Evolutionary conservation across 306 rosid species (phyloP).

Genomic region (Vigna trinervia): DNA sequence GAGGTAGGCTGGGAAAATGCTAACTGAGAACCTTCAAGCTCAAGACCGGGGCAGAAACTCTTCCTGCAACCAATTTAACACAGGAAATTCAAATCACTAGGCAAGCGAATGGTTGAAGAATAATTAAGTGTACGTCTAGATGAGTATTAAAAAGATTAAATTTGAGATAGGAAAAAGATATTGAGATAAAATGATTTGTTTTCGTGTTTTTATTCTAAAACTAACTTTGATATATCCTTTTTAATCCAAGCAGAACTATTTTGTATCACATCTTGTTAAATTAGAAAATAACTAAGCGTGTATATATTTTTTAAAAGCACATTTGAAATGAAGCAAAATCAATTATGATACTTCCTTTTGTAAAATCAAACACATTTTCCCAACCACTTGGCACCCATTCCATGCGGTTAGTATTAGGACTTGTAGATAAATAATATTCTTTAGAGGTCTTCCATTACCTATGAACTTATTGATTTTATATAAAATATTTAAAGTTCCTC

Average conservation of each 20-base stretch:
- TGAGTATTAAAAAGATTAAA: not conserved
- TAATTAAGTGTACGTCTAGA: not conserved
- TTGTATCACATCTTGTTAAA: not conserved
- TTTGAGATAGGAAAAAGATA: not conserved
- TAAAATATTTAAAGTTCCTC: not conserved
- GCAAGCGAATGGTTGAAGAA: not conserved
- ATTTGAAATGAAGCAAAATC: not conserved
- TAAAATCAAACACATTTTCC: not conserved
- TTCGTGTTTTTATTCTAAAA: not conserved
- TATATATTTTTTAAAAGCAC: too few species aligned
- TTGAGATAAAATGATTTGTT: not conserved
- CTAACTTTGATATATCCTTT: not conserved
- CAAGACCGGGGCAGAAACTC: constrained; percentile 67
- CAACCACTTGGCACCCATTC: not conserved
- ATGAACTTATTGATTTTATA: too few species aligned
- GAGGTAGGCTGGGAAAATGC: constrained; percentile 91
- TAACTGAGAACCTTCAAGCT: constrained; percentile 61
- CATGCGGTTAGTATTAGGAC: not conserved
- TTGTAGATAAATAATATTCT: constrained; percentile 10
- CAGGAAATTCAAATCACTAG: constrained; percentile 16
- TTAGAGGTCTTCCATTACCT: not conserved
- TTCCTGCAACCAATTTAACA: constrained; percentile 54
- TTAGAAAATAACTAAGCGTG: too few species aligned
- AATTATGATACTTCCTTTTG: not conserved
- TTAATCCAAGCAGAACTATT: not conserved